Conservation (phyloP, 2,329 filamentous ascomycete genomes). For the Proliferodiscus dingleyae region DNA sequence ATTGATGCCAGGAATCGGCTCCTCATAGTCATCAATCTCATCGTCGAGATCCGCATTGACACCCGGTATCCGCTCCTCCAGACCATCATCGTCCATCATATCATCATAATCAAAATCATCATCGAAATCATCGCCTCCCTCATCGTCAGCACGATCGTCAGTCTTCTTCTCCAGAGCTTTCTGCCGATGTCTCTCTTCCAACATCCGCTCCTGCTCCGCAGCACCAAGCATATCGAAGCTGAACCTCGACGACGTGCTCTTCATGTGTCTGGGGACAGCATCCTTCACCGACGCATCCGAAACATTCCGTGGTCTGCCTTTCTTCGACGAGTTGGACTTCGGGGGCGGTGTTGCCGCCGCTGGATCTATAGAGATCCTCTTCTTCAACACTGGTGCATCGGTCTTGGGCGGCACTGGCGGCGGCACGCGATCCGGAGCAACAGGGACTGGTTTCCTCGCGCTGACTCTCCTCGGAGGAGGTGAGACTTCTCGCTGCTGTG, state of each 20-base stretch:
- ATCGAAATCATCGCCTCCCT: conserved; percentile 42
- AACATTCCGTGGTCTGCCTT: conserved; percentile 43
- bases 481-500: conserved; percentile 20
- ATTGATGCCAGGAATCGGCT: conserved; percentile 7
- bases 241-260: conserved; percentile 73
- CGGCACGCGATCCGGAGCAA: conserved; percentile 15
- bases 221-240: conserved; percentile 76
- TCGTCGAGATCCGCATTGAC: conserved; percentile 41
- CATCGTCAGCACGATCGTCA: conserved; percentile 32
- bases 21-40: conserved; percentile 42
- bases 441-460: conserved; percentile 11
- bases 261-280: conserved; percentile 59
- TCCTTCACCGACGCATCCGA: conserved; percentile 44
- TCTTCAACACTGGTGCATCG: conserved; percentile 14
- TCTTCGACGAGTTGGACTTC: conserved; percentile 19
- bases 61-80: conserved; percentile 63
- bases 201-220: conserved; percentile 60
- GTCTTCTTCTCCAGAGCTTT: conserved; percentile 58
- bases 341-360: conserved; percentile 21
- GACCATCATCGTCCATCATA: conserved; percentile 57
- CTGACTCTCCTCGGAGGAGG: conserved; percentile 13
- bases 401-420: conserved; percentile 24
- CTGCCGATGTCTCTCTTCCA: conserved; percentile 69
- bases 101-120: conserved; percentile 62
- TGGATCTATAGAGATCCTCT: conserved; percentile 25